Base-by-base conservation (phyloP, 108 stramenopile species). In the Parmales sp. region DNA sequence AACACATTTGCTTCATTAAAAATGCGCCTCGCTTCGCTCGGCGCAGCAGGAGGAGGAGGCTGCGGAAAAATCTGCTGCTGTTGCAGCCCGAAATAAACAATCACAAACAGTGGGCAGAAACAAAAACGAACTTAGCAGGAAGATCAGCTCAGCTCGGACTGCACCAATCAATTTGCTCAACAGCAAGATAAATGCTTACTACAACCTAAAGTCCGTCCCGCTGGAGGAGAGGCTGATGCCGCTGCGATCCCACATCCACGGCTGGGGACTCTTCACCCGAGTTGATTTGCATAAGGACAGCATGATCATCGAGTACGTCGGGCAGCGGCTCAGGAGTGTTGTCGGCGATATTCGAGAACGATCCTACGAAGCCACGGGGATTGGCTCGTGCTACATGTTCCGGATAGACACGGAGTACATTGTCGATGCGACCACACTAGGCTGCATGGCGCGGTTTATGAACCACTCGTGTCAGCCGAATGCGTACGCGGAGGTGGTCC, bases 391-490 rank as follows among this genome's bases (percentile, higher is more conserved):
- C 73, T 92, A 95, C 79, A 87, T 95, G 85, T 92, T 92, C 65
- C 82, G 92, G 5, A 68, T 91, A 37, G 91, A 93, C 71, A 66
- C 83, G 69, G 74, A 90, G 31, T 66, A 76, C 22, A 88, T 97
- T 19, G 91, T 97, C 54, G 98, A 98, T 76, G 95, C 97, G 38
- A 98, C 95, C 7, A 74, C 82, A 65, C 70, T 77, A 44, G 97
- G 97, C 31, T 87, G 90, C 37, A 81, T 88, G 64, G 95, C 90
- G 2, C 73, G 98, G 28, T 96, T 92, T 69, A 90, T 95, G 64
- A 98, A 96, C 79, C 98, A 98, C 75, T 90, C 86, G 76, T 98
- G 98, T 73, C 81, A 80, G 37, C 98, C 98, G 8, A 96, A 95
- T 72, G 93, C 92, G 72, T 76, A 82, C 37, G 87, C 93, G 43